phyloP scores from a whole-genome alignment of 495 filamentous ascomycete species.

The Patellaria atrata region DNA sequence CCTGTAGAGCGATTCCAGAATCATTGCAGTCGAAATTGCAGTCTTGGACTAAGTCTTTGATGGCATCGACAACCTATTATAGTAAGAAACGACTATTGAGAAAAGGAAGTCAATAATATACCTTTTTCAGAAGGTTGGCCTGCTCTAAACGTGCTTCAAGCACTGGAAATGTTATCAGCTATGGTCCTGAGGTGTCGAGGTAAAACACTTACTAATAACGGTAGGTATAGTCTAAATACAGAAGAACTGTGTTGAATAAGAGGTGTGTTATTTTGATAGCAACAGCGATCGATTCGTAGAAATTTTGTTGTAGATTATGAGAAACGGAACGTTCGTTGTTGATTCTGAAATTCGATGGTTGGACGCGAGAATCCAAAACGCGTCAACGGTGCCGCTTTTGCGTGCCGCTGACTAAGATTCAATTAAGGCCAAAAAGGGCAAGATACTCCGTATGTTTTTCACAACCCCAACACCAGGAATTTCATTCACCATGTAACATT shows the following conservation, averaged over 20 bases:
- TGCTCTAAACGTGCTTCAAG: slow-evolving; percentile 95
- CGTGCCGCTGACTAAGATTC: slow-evolving; percentile 5
- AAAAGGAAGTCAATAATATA: slow-evolving; percentile 26
- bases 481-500: no score
- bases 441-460: no score
- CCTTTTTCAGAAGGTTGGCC: slow-evolving; percentile 90
- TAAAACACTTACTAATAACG: no score
- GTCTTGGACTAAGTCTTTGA: slow-evolving; percentile 98
- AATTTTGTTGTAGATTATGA: no score
- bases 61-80: slow-evolving; percentile 82
- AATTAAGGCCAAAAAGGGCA: no score
- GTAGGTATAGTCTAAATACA: no score
- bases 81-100: slow-evolving; percentile 8
- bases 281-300: not conserved
- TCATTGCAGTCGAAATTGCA: slow-evolving; percentile 99
- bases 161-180: slow-evolving; percentile 52
- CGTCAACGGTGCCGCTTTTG: no score
- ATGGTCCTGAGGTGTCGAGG: no score
- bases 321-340: no score
- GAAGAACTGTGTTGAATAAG: no score
- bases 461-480: no score
- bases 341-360: not conserved
- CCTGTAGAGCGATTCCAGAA: slow-evolving; percentile 92
- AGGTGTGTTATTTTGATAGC: slow-evolving; percentile 2
- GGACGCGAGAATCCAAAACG: no score